Base-by-base conservation (phyloP, 164 flowering plant species). In the Vitis rotundifolia region DNA sequence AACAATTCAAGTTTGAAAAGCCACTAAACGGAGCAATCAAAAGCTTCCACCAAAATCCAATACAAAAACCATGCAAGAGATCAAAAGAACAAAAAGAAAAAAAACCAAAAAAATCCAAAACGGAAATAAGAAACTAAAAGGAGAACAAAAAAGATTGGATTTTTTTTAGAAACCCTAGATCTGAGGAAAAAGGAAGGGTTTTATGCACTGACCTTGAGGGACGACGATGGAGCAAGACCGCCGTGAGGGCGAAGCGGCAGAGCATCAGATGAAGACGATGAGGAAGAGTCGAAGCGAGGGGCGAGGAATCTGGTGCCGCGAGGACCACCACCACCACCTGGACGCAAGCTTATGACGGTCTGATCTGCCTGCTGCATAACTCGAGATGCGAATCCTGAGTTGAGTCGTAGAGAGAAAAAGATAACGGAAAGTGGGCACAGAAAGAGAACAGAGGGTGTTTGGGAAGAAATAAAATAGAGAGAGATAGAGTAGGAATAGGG, bases 291-390 rank as follows among this genome's bases (percentile, higher is more conserved):
- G 37, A 68, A 47, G 49, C 70, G 60, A 26, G 63, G 57, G 8
- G 58, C 49, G n/a, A 68, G 28, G 64, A 68, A 68, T 59, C 71
- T 57, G n/a, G 51, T 18, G 52, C 53, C 70, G 44, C 70, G 62
- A 28, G 18, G 29, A 44, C 70, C 64, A 37, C 71, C 70, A 44
- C 70, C 64, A 37, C 71, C 70, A 48, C 70, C 70, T 56, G 70
- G 70, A 47, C 70, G 18, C 62, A 68, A 68, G 53, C 63, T 68
- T 68, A 68, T 68, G 44, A 37, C 63, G 31, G 62, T 44, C 63
- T 57, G 70, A 68, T 68, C 70, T 68, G 63, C 53, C 62, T 68
- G 70, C 70, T 37, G 44, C 44, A 37, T 37, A 37, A 37, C 44
- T 37, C 44, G 44, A 37, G 44, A 37, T 37, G 44, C 7, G 44